phyloP scores from a whole-genome alignment of 495 filamentous ascomycete species.

The Penicillium samsonianum region DNA sequence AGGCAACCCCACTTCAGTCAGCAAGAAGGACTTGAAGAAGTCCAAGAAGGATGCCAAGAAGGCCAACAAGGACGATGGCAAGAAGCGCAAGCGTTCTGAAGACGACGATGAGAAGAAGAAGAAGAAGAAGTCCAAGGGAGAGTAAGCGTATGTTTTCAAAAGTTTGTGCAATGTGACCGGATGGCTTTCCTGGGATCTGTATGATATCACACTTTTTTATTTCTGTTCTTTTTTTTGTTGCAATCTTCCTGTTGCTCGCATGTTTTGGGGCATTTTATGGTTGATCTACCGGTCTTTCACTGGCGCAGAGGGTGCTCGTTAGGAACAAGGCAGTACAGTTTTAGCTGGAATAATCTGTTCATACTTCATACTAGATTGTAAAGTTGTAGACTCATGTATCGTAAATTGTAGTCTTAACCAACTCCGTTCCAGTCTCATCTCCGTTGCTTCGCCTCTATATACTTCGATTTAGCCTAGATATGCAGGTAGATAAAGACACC shows the following conservation, averaged over 20 bases:
- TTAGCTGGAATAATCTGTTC: slow-evolving; percentile 38
- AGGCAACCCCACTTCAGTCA: slow-evolving; percentile 61
- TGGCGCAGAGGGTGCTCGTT: slow-evolving; percentile 37
- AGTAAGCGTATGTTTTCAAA: slow-evolving; percentile 38
- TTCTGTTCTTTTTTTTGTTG: slow-evolving; percentile 35
- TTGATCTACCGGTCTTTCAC: slow-evolving; percentile 37
- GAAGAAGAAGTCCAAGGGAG: slow-evolving; percentile 60
- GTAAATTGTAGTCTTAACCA: background rate
- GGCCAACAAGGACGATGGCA: slow-evolving; percentile 49
- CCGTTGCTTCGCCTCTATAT: background rate
- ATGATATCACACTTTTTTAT: slow-evolving; percentile 48
- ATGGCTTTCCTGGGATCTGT: slow-evolving; percentile 44
- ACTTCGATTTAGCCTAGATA: background rate
- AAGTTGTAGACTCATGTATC: slow-evolving; percentile 1
- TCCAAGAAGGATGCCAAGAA: slow-evolving; percentile 66
- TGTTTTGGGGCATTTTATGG: slow-evolving; percentile 50
- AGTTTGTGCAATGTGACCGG: slow-evolving; percentile 35
- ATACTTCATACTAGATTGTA: slow-evolving; percentile 25
- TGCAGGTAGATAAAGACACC: slow-evolving; percentile 16
- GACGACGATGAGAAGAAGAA: slow-evolving; percentile 56
- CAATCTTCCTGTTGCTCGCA: slow-evolving; percentile 31
- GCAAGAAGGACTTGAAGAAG: slow-evolving; percentile 78
- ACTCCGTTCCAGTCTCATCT: background rate
- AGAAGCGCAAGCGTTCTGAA: slow-evolving; percentile 59
- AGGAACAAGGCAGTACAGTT: slow-evolving; percentile 41